A percentile compares a stretch with the other conserved stretches of the same genome.
These are phyloP conservation scores for Pythium dissimile DNA, from an alignment of 352 stramenopile species.

Conservation along the genomic window DNA sequence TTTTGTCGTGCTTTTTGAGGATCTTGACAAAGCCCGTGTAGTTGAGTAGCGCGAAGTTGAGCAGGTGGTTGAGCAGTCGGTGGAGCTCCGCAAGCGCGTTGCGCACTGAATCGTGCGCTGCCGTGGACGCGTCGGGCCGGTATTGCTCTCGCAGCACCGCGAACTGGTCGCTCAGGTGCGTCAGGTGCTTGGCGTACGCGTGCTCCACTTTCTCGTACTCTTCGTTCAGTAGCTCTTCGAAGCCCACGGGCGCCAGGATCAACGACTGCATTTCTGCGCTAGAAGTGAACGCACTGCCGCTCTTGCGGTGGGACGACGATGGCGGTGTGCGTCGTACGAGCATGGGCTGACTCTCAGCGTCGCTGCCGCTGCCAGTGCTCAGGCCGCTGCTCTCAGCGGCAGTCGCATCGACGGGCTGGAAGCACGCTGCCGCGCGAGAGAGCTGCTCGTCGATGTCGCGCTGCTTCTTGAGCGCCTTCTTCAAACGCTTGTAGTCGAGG, in stretches of 20 bases:
- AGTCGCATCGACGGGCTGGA: neutral
- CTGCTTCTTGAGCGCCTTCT: constrained; percentile 75
- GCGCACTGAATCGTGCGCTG: constrained; percentile 88
- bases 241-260: constrained; percentile 38
- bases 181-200: constrained; percentile 87
- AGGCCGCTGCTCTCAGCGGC: constrained; percentile 11
- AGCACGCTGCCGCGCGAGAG: neutral
- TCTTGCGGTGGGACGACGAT: neutral
- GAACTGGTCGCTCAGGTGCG: constrained; percentile 84
- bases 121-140: constrained; percentile 47
- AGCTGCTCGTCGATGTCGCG: constrained; percentile 38
- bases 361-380: neutral
- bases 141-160: constrained; percentile 73
- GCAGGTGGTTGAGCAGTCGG: constrained; percentile 90
- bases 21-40: constrained; percentile 99
- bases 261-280: constrained; percentile 32
- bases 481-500: constrained; percentile 88
- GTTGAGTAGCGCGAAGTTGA: constrained; percentile 98
- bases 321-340: neutral
- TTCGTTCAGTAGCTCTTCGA: constrained; percentile 77
- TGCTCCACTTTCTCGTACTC: constrained; percentile 90
- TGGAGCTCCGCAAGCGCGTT: constrained; percentile 93
- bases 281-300: neutral
- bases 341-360: neutral
- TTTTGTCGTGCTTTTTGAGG: constrained; percentile 96